Conservation (phyloP, 106 monocot genomes). For the Ottelia alismoides region DNA sequence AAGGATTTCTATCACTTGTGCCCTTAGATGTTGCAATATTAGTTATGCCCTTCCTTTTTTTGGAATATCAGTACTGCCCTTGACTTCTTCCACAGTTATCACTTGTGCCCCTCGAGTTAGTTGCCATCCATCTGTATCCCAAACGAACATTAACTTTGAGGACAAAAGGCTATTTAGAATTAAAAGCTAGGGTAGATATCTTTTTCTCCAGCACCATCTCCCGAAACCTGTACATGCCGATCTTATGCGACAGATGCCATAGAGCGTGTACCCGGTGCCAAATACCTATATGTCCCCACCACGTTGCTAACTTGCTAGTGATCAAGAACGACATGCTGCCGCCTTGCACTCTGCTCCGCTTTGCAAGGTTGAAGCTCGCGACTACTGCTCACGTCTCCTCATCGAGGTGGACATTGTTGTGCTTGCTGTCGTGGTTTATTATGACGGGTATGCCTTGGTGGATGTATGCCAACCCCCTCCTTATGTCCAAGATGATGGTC, state of each 20-base stretch:
- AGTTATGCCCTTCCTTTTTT: no score
- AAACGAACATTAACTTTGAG: no score
- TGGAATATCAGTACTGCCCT: no score
- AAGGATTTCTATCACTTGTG: no score
- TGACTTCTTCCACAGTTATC: no score
- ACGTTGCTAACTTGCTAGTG: slow-evolving; percentile 49
- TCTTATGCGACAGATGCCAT: slow-evolving; percentile 74
- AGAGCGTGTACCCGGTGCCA: slow-evolving; percentile 20
- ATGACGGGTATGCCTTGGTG: slow-evolving; percentile 49
- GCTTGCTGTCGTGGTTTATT: slow-evolving; percentile 52
- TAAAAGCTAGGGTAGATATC: no score
- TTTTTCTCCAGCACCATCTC: slow-evolving; percentile 4
- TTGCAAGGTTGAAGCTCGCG: slow-evolving; percentile 49
- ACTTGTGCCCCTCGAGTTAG: no score
- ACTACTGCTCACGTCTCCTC: slow-evolving; percentile 43
- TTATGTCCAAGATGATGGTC: neutral
- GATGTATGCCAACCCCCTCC: neutral
- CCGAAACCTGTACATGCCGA: slow-evolving; percentile 7
- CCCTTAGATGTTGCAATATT: no score
- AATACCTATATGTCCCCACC: slow-evolving; percentile 46
- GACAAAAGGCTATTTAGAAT: no score
- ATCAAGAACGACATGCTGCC: slow-evolving; percentile 34
- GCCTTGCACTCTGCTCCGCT: slow-evolving; percentile 12
- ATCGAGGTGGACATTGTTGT: slow-evolving; percentile 56
- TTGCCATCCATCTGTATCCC: no score